Evolutionary conservation across 805 yeast genomes (phyloP).

Genomic region (Maudiozyma turicensis): DNA sequence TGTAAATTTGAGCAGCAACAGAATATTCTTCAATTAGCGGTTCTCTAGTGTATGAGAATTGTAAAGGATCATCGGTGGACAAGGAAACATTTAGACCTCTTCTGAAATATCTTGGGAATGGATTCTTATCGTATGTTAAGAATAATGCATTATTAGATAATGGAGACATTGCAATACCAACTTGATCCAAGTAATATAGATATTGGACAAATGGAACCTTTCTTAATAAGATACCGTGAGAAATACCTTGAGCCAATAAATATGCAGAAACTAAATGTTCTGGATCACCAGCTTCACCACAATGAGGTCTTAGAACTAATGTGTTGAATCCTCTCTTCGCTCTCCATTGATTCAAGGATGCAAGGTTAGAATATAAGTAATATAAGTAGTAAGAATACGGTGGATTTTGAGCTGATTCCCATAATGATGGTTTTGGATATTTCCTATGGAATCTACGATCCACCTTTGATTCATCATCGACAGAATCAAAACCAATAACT

Average conservation of each 20-base stretch:
- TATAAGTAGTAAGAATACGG: slow-evolving; percentile 96
- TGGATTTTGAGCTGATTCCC: slow-evolving; percentile 77
- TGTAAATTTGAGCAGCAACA: slow-evolving; percentile 96
- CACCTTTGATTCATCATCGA: slow-evolving; percentile 91
- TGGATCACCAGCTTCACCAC: slow-evolving; percentile 99
- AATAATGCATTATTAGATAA: slow-evolving; percentile 92
- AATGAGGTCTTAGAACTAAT: slow-evolving; percentile 92
- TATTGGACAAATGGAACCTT: slow-evolving; percentile 94
- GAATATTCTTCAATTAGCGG: slow-evolving; percentile 96
- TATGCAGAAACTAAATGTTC: slow-evolving; percentile 90
- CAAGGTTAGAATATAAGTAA: slow-evolving; percentile 77
- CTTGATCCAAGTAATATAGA: slow-evolving; percentile 83
- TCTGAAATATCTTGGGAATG: slow-evolving; percentile 82
- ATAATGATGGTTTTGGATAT: slow-evolving; percentile 74
- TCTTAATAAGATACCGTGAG: slow-evolving; percentile 89
- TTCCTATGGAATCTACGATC: slow-evolving; percentile 77
- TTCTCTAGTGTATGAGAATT: slow-evolving; percentile 92
- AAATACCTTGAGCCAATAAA: slow-evolving; percentile 81
- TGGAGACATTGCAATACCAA: slow-evolving; percentile 98
- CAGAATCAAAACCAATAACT: slow-evolving; percentile 96
- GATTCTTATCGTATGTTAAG: slow-evolving; percentile 93
- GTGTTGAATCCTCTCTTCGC: slow-evolving; percentile 68
- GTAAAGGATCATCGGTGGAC: slow-evolving; percentile 96
- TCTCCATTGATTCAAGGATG: slow-evolving; percentile 82
- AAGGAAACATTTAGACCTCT: slow-evolving; percentile 90